A percentile compares a stretch with the other conserved stretches of the same genome.
phyloP scores from a whole-genome alignment of 176 grass and related monocot genomes.

The Triticum timopheevii region DNA sequence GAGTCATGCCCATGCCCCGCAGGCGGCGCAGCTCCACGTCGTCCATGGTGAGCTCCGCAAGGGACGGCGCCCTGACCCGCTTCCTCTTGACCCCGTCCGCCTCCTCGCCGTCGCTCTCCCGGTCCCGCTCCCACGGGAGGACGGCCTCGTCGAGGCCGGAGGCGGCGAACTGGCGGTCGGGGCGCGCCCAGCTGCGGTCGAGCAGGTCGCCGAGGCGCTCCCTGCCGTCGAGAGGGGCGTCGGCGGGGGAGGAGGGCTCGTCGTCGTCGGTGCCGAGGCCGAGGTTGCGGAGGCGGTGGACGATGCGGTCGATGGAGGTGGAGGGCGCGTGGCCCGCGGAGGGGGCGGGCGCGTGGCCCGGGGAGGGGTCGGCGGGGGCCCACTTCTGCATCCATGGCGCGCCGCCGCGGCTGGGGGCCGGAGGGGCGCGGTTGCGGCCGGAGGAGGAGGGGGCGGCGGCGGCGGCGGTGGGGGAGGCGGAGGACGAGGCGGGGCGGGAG shows the following conservation, averaged over 20 bases:
- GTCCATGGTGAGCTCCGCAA: slow-evolving; percentile 90
- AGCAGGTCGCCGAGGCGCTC: slow-evolving; percentile 81
- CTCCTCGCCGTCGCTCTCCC: slow-evolving; percentile 21
- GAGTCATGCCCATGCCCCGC: slow-evolving; percentile 56
- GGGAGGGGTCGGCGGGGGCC: slow-evolving; percentile 44
- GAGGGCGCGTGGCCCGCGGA: slow-evolving; percentile 4
- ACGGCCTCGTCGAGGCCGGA: slow-evolving; percentile 38
- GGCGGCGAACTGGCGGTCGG: slow-evolving; percentile 40
- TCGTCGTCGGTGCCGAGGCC: slow-evolving; percentile 68
- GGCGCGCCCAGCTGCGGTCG: slow-evolving; percentile 81
- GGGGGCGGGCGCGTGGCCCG: neutral
- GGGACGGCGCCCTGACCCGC: slow-evolving; percentile 68
- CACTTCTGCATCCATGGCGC: slow-evolving; percentile 78
- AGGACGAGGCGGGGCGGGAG: slow-evolving; percentile 33
- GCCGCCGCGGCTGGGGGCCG: slow-evolving; percentile 15
- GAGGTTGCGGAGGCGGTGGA: slow-evolving; percentile 88
- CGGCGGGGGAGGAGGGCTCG: slow-evolving; percentile 30
- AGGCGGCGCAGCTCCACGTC: slow-evolving; percentile 81
- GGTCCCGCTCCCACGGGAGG: slow-evolving; percentile 80
- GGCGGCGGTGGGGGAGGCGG: slow-evolving; percentile 5
- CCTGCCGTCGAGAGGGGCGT: slow-evolving; percentile 39
- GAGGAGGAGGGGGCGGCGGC: slow-evolving; percentile 33
- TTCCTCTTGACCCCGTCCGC: slow-evolving; percentile 41
- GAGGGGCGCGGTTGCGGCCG: slow-evolving; percentile 26
- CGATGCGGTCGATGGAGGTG: slow-evolving; percentile 85